Evolutionary conservation across 2,329 filamentous ascomycete genomes (phyloP).

Genomic region (Mycocentrospora acerina): DNA sequence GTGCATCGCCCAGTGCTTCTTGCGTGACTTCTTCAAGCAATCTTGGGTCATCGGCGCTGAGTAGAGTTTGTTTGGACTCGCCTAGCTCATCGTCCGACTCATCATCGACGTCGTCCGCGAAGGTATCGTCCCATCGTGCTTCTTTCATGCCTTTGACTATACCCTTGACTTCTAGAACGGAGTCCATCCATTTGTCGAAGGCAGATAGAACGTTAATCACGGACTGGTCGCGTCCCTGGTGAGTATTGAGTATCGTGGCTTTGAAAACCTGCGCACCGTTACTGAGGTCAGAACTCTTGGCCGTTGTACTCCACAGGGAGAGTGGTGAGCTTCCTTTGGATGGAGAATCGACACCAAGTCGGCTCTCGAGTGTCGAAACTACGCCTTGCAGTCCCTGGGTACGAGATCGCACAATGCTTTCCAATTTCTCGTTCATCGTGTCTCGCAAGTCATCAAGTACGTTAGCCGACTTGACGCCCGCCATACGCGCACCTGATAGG

Average conservation of each 20-base stretch:
- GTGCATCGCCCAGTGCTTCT: constrained; percentile 57
- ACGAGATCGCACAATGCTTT: constrained; percentile 63
- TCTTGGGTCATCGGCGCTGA: constrained; percentile 72
- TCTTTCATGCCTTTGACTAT: constrained; percentile 66
- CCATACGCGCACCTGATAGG: constrained; percentile 62
- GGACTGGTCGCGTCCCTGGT: constrained; percentile 70
- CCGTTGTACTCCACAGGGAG: constrained; percentile 67
- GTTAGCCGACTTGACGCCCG: constrained; percentile 66
- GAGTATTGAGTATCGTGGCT: constrained; percentile 65
- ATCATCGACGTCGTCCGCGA: constrained; percentile 71
- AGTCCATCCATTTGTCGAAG: constrained; percentile 73
- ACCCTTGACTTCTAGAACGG: constrained; percentile 66
- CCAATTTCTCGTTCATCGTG: constrained; percentile 68
- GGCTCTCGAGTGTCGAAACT: constrained; percentile 63
- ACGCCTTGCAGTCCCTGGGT: constrained; percentile 66
- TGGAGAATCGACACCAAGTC: constrained; percentile 61
- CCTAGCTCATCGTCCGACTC: constrained; percentile 70
- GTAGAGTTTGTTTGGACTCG: constrained; percentile 63
- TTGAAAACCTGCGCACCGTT: constrained; percentile 69
- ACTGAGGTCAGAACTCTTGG: constrained; percentile 65
- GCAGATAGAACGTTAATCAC: constrained; percentile 63
- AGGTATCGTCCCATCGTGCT: constrained; percentile 74
- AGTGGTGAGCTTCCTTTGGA: constrained; percentile 42
- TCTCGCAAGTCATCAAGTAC: constrained; percentile 69
- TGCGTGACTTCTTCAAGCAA: constrained; percentile 63